These are phyloP conservation scores for Aegilops sharonensis DNA, from an alignment of 176 grass and related monocot genomes.

Conservation along the genomic window DNA sequence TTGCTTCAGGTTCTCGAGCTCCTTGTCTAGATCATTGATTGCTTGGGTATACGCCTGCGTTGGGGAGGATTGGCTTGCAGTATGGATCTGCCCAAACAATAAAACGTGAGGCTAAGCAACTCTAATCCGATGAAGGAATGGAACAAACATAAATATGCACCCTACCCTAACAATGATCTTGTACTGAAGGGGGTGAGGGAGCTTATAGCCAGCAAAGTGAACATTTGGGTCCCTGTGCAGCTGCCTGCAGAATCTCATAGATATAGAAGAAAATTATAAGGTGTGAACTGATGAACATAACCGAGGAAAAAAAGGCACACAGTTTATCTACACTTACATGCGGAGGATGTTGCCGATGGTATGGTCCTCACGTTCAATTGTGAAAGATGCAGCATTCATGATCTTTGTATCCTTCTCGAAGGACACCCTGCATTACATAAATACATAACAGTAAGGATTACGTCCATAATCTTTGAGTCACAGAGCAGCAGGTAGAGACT, in stretches of 20 bases:
- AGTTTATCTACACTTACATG: slow-evolving; percentile 22
- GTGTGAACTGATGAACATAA: neutral
- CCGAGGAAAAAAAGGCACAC: neutral
- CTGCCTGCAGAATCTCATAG: slow-evolving; percentile 31
- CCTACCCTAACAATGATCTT: slow-evolving; percentile 52
- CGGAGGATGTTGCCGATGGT: slow-evolving; percentile 50
- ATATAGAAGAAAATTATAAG: neutral
- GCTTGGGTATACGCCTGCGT: slow-evolving; percentile 47
- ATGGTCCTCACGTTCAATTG: slow-evolving; percentile 54
- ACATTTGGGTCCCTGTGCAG: slow-evolving; percentile 56
- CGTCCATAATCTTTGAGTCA: neutral
- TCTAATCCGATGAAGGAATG: neutral
- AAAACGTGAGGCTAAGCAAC: neutral
- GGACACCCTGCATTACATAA: slow-evolving; percentile 26
- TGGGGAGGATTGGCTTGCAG: slow-evolving; percentile 49
- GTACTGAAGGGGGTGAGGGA: slow-evolving; percentile 42
- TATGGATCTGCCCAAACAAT: slow-evolving; percentile 41
- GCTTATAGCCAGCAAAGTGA: slow-evolving; percentile 57
- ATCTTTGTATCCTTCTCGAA: slow-evolving; percentile 58
- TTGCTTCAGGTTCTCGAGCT: slow-evolving; percentile 42
- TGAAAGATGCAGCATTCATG: slow-evolving; percentile 50
- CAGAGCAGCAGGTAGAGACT: neutral
- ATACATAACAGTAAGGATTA: neutral
- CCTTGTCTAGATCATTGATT: slow-evolving; percentile 53
- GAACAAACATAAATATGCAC: neutral